Conservation (phyloP, 441 rosid genomes). For the Eruca vesicaria region DNA sequence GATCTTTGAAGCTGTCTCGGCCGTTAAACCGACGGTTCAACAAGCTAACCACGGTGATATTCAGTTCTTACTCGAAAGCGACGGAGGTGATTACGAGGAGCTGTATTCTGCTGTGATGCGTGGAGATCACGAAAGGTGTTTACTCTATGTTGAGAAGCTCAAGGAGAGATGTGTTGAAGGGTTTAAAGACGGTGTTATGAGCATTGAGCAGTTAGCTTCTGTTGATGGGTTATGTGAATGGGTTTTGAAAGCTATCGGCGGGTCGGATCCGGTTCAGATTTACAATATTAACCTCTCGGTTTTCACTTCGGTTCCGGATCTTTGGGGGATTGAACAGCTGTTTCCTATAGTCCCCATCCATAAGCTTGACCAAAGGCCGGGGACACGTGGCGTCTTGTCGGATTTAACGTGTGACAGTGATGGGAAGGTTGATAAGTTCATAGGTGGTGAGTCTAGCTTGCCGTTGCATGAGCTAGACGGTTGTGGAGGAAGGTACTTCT, state of each 20-base stretch:
- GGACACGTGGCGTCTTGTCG: conserved; percentile 66
- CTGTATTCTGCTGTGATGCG: conserved; percentile 50
- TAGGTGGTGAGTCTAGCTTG: conserved; percentile 82
- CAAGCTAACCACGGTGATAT: not conserved
- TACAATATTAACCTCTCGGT: conserved; percentile 84
- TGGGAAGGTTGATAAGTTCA: conserved; percentile 88
- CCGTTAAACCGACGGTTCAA: not conserved
- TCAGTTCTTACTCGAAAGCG: conserved; percentile 51
- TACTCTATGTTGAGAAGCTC: conserved; percentile 65
- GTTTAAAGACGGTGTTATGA: conserved; percentile 79
- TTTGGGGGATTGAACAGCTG: conserved; percentile 93
- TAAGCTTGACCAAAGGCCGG: conserved; percentile 72
- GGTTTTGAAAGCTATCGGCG: conserved; percentile 59
- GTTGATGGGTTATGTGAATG: conserved; percentile 87
- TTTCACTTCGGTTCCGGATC: conserved; percentile 96
- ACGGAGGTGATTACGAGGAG: conserved; percentile 55
- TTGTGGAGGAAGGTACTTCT: conserved; percentile 48
- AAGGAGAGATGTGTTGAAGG: conserved; percentile 81
- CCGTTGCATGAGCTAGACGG: conserved; percentile 55
- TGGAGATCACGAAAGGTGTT: conserved; percentile 70
- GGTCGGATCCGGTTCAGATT: conserved; percentile 57
- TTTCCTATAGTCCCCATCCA: conserved; percentile 95
- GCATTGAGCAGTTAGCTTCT: conserved; percentile 81
- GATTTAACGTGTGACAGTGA: conserved; percentile 97
- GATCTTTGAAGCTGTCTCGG: conserved; percentile 71